These are phyloP conservation scores for Bassia scoparia DNA, from an alignment of 148 eudicot species.

Conservation along the genomic window DNA sequence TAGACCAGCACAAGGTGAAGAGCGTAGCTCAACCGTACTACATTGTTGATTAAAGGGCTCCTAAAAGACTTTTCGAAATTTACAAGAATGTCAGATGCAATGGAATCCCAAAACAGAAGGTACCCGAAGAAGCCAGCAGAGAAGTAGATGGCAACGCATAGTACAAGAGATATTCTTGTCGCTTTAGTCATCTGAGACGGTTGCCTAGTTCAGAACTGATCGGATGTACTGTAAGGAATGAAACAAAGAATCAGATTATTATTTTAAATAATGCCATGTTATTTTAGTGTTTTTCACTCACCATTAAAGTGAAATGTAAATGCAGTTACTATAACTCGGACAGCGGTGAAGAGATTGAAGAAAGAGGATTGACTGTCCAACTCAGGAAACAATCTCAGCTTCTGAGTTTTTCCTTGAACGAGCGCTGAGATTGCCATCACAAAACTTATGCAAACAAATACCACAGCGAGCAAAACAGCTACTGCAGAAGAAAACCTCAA, in stretches of 20 bases:
- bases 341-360: conserved; percentile 85
- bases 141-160: conserved; percentile 69
- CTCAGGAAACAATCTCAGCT: conserved; percentile 56
- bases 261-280: no score
- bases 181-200: conserved; percentile 63
- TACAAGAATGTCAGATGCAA: conserved; percentile 79
- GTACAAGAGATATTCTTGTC: conserved; percentile 59
- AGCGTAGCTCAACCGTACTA: conserved; percentile 80
- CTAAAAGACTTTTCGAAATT: conserved; percentile 68
- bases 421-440: conserved; percentile 71
- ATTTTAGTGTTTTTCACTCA: conserved; percentile 23
- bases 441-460: conserved; percentile 77
- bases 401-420: conserved; percentile 52
- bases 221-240: conserved; percentile 65
- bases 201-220: conserved; percentile 74
- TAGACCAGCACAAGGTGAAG: conserved; percentile 81
- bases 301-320: conserved; percentile 97
- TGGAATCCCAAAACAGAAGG: conserved; percentile 82
- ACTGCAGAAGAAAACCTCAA: conserved; percentile 75
- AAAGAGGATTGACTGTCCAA: conserved; percentile 49
- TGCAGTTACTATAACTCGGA: conserved; percentile 88
- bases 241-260: background rate
- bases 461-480: conserved; percentile 76
- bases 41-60: conserved; percentile 49
- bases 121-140: conserved; percentile 76